A percentile compares a stretch with the other conserved stretches of the same genome.
phyloP scores from a whole-genome alignment of 768 basidiomycete species.

The Inosperma sp. region DNA sequence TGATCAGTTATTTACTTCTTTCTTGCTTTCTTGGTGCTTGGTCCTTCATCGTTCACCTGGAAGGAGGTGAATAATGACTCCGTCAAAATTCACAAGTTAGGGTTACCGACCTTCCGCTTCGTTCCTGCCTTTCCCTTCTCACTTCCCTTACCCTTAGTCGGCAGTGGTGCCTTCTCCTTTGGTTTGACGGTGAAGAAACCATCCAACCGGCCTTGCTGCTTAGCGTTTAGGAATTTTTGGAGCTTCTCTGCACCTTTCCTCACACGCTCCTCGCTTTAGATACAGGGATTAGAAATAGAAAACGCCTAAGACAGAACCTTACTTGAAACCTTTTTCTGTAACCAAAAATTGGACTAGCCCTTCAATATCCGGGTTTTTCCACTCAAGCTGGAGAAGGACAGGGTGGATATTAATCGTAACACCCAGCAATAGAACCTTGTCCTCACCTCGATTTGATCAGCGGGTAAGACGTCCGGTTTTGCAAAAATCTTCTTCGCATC shows the following conservation, averaged over 20 bases:
- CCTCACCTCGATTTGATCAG: conserved; percentile 87
- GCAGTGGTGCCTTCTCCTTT: conserved; percentile 43
- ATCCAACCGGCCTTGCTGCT: conserved; percentile 95
- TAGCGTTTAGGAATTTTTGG: conserved; percentile 76
- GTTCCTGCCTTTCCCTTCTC: conserved; percentile 31
- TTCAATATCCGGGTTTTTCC: conserved; percentile 90
- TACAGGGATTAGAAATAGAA: conserved; percentile 7
- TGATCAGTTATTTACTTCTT: background rate
- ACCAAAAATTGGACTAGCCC: conserved; percentile 93
- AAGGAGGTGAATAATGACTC: background rate
- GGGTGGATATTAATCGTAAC: conserved; percentile 1
- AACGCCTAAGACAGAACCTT: conserved; percentile 24
- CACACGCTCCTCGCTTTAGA: conserved; percentile 85
- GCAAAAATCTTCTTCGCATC: conserved; percentile 88
- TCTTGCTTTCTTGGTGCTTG: conserved; percentile 3
- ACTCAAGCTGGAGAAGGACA: conserved; percentile 64
- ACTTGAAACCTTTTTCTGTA: conserved; percentile 97
- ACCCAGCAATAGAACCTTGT: background rate
- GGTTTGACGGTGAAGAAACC: conserved; percentile 85
- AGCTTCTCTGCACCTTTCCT: conserved; percentile 94
- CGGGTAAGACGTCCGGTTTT: conserved; percentile 85
- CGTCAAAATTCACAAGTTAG: background rate
- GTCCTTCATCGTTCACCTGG: conserved; percentile 1
- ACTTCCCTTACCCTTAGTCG: conserved; percentile 25
- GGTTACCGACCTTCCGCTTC: conserved; percentile 49